Evolutionary conservation across 2,329 filamentous ascomycete genomes (phyloP).

Genomic region (Eutypella sp.): DNA sequence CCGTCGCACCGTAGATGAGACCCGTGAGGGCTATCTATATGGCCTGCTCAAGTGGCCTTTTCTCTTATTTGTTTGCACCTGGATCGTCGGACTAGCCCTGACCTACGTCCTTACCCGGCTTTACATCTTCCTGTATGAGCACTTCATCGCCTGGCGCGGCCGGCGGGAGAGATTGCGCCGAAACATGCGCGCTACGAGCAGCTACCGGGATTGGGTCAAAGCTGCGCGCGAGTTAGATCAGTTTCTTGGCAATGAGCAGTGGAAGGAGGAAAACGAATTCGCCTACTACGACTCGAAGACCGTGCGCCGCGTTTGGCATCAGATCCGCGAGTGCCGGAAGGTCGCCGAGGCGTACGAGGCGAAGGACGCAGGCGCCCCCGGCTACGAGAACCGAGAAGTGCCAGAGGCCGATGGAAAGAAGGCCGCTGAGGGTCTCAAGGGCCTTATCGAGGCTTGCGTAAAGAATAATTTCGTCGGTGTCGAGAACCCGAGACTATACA

Average conservation of each 20-base stretch:
- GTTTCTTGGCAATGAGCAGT: conserved; percentile 73
- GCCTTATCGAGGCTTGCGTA: conserved; percentile 80
- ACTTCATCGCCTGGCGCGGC: conserved; percentile 85
- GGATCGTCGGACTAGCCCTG: conserved; percentile 69
- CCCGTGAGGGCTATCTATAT: conserved; percentile 88
- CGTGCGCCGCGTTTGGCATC: conserved; percentile 68
- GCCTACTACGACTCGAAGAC: conserved; percentile 88
- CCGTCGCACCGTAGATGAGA: conserved; percentile 77
- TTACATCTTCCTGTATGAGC: conserved; percentile 91
- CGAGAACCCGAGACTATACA: conserved; percentile 91
- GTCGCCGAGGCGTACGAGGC: conserved; percentile 49
- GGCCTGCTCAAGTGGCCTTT: conserved; percentile 88
- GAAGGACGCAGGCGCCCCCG: conserved; percentile 21
- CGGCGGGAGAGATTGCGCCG: conserved; percentile 65
- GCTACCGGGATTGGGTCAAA: conserved; percentile 77
- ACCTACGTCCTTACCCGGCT: conserved; percentile 76
- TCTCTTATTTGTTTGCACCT: conserved; percentile 71
- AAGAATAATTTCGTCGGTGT: conserved; percentile 97
- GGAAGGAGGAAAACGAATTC: conserved; percentile 74
- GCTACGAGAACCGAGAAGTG: conserved; percentile 33
- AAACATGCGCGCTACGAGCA: conserved; percentile 65
- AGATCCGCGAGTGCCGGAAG: conserved; percentile 63
- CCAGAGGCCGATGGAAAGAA: conserved; percentile 33
- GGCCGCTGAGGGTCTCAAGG: conserved; percentile 69
- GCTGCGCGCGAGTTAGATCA: conserved; percentile 75